Evolutionary conservation across 2,329 filamentous ascomycete species (phyloP).

Genomic region (Ceratocystis variospora): DNA sequence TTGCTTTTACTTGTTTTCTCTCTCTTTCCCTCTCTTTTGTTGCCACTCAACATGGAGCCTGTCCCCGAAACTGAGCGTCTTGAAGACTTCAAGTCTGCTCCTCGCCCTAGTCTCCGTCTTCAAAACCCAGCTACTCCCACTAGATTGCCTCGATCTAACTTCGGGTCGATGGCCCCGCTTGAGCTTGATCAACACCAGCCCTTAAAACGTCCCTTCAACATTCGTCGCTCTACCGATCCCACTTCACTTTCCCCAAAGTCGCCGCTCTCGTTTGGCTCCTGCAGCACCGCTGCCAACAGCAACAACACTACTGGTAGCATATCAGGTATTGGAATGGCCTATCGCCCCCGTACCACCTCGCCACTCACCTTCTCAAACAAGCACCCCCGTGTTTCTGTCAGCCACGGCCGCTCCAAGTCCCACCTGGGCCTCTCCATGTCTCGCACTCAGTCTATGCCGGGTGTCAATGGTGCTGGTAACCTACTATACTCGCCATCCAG

Average conservation of each 20-base stretch:
- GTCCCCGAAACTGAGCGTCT: conserved; percentile 55
- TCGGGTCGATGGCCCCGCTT: conserved; percentile 22
- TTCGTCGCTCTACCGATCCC: conserved; percentile 47
- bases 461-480: conserved; percentile 46
- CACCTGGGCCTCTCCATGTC: conserved; percentile 37
- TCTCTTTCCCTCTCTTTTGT: neutral
- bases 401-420: conserved; percentile 18
- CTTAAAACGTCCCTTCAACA: conserved; percentile 37
- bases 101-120: conserved; percentile 40
- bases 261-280: conserved; percentile 27
- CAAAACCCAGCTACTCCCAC: conserved; percentile 27
- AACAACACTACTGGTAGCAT: conserved; percentile 29
- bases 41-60: conserved; percentile 41
- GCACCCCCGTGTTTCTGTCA: conserved; percentile 1
- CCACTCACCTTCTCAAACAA: conserved; percentile 33
- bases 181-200: conserved; percentile 29
- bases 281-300: conserved; percentile 22
- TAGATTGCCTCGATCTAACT: conserved; percentile 13
- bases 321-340: conserved; percentile 26
- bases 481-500: conserved; percentile 43
- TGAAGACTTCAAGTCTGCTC: conserved; percentile 49
- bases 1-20: neutral
- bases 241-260: conserved; percentile 39
- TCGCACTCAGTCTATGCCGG: conserved; percentile 51
- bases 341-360: conserved; percentile 48